Evolutionary conservation across 148 eudicot genomes (phyloP).

Genomic region (Selenicereus undatus): DNA sequence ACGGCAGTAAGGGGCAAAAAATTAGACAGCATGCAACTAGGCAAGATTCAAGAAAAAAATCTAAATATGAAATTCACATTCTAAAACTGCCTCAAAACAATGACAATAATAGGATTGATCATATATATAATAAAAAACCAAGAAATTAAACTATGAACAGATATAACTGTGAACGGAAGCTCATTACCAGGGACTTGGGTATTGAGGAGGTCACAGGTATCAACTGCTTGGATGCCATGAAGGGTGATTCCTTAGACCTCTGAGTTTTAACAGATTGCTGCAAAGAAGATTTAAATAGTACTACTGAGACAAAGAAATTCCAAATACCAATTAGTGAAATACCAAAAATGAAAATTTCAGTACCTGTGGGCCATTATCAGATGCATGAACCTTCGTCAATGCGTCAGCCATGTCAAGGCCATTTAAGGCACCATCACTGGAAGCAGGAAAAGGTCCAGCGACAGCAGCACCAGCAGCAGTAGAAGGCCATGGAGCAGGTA

Average conservation of each 20-base stretch:
- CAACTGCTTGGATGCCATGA: constrained; percentile 61
- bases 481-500: not conserved
- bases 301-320: not conserved
- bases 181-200: constrained; percentile 59
- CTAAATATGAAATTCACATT: not conserved
- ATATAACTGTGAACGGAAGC: not conserved
- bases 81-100: not conserved
- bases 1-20: not conserved
- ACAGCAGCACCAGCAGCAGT: not conserved
- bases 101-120: not conserved
- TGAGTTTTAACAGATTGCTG: constrained; percentile 59
- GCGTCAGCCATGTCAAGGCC: constrained; percentile 88
- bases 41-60: not conserved
- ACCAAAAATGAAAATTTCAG: not conserved
- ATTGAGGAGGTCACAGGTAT: constrained; percentile 63
- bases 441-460: not conserved
- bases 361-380: constrained; percentile 59
- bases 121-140: not conserved
- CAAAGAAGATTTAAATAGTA: constrained; percentile 2
- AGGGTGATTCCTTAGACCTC: constrained; percentile 70
- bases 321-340: not conserved
- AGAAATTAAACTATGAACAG: not conserved
- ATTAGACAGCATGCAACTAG: not conserved
- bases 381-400: constrained; percentile 59
- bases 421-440: constrained; percentile 19